phyloP scores from a whole-genome alignment of 129 eudicot genomes.

The Chrysanthemum makinoi region DNA sequence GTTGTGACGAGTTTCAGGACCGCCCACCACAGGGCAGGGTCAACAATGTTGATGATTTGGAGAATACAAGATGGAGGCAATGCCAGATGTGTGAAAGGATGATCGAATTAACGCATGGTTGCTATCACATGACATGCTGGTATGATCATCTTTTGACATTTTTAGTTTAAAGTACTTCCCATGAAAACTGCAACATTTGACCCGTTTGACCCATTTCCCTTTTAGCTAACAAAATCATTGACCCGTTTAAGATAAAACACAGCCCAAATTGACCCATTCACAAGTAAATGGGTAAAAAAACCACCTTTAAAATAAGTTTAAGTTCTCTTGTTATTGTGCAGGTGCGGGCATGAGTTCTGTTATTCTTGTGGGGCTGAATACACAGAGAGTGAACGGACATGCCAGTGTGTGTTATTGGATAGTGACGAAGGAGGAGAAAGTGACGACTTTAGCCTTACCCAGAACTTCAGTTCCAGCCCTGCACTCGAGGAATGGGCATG shows the following conservation, averaged over 20 bases:
- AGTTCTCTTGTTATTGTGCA: slow-evolving; percentile 24
- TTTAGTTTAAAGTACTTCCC: not conserved
- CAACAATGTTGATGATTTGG: slow-evolving; percentile 35
- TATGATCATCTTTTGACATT: slow-evolving; percentile 32
- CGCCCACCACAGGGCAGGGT: slow-evolving; percentile 55
- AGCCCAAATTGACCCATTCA: not conserved
- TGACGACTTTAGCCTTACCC: slow-evolving; percentile 44
- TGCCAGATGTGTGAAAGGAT: slow-evolving; percentile 71
- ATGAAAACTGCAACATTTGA: too few relatives aligned
- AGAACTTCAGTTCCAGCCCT: slow-evolving; percentile 36
- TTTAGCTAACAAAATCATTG: not conserved
- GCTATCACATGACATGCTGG: slow-evolving; percentile 86
- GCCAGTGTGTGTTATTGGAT: slow-evolving; percentile 61
- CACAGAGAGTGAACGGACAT: slow-evolving; percentile 52
- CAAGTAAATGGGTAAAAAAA: not conserved
- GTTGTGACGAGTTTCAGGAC: slow-evolving; percentile 73
- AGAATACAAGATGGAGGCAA: slow-evolving; percentile 57
- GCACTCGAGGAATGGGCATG: slow-evolving; percentile 69
- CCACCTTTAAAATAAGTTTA: not conserved
- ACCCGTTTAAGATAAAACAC: not conserved
- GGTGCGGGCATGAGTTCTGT: slow-evolving; percentile 96
- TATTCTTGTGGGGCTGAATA: slow-evolving; percentile 85
- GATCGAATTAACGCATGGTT: slow-evolving; percentile 68
- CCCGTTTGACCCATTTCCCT: slow-evolving; percentile 3
- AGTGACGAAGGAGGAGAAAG: slow-evolving; percentile 37